Base-by-base conservation (phyloP, 352 stramenopile genomes). In the Globisporangium paroecandrum region DNA sequence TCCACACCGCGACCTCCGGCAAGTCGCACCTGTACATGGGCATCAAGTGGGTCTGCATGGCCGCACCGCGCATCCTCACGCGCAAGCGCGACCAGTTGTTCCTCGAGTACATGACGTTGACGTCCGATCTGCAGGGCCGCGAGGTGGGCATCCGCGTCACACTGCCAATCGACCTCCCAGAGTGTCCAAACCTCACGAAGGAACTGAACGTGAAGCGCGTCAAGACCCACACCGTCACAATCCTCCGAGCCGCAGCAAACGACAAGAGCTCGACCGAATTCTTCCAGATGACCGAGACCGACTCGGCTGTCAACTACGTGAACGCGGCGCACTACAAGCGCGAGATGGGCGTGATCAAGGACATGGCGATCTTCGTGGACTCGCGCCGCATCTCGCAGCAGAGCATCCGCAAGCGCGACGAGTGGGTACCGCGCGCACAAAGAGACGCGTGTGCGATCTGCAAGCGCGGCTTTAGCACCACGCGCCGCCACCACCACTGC, bases 11-110 rank as follows among this genome's bases (percentile, higher is more conserved):
- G 47, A 68, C 71, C 41, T n/a, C 38, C 27, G 25, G 20, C 18
- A 73, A 78, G 43, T 65, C 78, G 1, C 75, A 87, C 55, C 24
- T 79, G 60, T 95, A 94, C 53, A 70, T 95, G 63, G 87, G 87
- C 51, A 84, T 95, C 77, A 95, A 95, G 66, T 95, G 87, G 87
- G 69, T 85, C 32, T 91, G 82, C 58, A 64, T 91, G 41, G 76
- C 84, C 51, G 58, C 65, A 20, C 77, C 81, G 46, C 80, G 80
- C 18, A 68, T 80, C 63, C 79, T 93, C 57, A 74, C 84, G 18
- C 76, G 77, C 41, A 91, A 90, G 63, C 75, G 79, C 38, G 83
- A 95, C 75, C 79, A 82, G 63, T 87, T 79, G 61, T 91, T 83
- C 61, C 66, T 95, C 43, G 87, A 95, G 73, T 93, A 91, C 67